These are phyloP conservation scores for Anthoceros angustus DNA, from an alignment of 225 moss, liverwort and hornwort genomes.

Conservation along the genomic window DNA sequence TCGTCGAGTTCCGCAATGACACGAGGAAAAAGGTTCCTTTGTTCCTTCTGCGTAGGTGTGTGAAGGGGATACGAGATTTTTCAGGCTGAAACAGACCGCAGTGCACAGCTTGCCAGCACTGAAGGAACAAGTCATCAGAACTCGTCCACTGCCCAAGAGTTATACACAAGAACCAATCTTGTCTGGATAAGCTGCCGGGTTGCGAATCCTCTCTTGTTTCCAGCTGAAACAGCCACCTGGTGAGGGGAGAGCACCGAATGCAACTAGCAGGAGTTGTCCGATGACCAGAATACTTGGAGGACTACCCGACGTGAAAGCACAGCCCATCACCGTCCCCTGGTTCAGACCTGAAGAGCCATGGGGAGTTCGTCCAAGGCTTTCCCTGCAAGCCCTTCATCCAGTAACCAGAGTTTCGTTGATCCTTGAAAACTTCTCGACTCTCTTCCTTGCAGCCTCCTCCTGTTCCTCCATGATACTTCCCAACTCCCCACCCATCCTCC, in stretches of 20 bases:
- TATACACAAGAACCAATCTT: conserved; percentile 52
- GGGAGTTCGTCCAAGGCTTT: conserved; percentile 38
- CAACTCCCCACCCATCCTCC: background rate
- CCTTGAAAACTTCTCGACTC: conserved; percentile 26
- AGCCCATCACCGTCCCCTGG: too few species aligned
- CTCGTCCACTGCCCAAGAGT: conserved; percentile 85
- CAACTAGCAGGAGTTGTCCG: background rate
- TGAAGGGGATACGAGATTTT: too few species aligned
- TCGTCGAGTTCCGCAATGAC: too few species aligned
- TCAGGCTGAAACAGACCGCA: too few species aligned
- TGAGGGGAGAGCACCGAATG: background rate
- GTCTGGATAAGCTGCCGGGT: conserved; percentile 44
- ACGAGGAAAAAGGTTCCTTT: too few species aligned
- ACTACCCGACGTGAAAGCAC: too few species aligned
- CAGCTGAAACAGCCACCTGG: background rate
- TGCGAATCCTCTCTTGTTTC: conserved; percentile 11
- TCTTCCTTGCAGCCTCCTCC: conserved; percentile 7
- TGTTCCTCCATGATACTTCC: too few species aligned
- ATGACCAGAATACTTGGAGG: too few species aligned
- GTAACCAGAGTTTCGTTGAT: conserved; percentile 57
- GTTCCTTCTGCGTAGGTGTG: too few species aligned
- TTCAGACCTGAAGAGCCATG: conserved; percentile 50
- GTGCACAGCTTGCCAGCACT: too few species aligned
- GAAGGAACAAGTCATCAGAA: conserved; percentile 9
- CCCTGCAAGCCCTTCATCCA: conserved; percentile 43